A percentile compares a stretch with the other conserved stretches of the same genome.
Conservation (phyloP, 1,284 basidiomycete species). For the Tetrapyrgos nigripes region DNA sequence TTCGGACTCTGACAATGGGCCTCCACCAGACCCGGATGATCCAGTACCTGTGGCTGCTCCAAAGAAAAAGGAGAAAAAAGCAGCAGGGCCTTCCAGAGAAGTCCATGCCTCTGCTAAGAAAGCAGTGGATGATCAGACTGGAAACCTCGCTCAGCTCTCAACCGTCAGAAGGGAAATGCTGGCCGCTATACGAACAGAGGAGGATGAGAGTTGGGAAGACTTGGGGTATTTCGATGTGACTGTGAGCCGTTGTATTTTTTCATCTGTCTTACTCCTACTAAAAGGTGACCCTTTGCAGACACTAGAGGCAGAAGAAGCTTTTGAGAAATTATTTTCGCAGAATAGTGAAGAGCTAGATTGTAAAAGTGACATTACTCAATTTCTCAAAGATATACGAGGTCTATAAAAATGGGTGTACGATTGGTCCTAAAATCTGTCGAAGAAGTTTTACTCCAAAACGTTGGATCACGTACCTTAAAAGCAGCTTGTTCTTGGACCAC, state of each 20-base stretch:
- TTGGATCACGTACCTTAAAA: background rate
- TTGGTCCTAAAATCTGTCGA: too few relatives aligned
- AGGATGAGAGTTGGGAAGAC: slow-evolving; percentile 76
- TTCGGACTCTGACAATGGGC: slow-evolving; percentile 78
- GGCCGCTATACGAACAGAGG: slow-evolving; percentile 69
- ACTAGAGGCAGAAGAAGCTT: slow-evolving; percentile 56
- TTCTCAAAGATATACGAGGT: slow-evolving; percentile 66
- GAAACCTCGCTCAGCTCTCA: slow-evolving; percentile 54
- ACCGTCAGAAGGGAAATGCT: slow-evolving; percentile 74
- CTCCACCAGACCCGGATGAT: slow-evolving; percentile 81
- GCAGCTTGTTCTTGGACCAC: slow-evolving; percentile 4
- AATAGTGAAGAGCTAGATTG: slow-evolving; percentile 59
- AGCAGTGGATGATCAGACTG: slow-evolving; percentile 62
- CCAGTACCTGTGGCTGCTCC: slow-evolving; percentile 47
- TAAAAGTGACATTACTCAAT: slow-evolving; percentile 63
- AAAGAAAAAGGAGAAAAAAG: slow-evolving; percentile 63
- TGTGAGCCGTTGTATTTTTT: slow-evolving; percentile 47
- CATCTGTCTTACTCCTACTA: slow-evolving; percentile 8
- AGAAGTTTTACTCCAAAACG: background rate
- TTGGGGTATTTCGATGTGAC: slow-evolving; percentile 67
- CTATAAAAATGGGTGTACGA: slow-evolving; percentile 40
- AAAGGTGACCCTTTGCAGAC: slow-evolving; percentile 48
- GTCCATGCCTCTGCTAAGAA: slow-evolving; percentile 78
- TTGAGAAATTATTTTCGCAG: slow-evolving; percentile 70
- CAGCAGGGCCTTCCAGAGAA: slow-evolving; percentile 64